Evolutionary conservation across 2,329 filamentous ascomycete genomes (phyloP).

Genomic region (Celoporthe dispersa): DNA sequence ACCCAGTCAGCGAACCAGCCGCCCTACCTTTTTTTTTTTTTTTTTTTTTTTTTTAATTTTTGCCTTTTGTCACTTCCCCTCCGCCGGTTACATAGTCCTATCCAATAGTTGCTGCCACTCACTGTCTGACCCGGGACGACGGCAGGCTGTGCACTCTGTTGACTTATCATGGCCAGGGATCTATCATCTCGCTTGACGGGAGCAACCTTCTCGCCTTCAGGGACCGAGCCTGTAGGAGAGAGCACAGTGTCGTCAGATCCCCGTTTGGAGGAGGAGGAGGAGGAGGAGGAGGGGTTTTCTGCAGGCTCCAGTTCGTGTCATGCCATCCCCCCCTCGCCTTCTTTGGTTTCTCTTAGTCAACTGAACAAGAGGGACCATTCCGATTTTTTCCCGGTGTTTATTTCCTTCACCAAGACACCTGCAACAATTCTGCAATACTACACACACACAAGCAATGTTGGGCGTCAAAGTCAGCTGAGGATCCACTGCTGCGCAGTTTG

Average conservation of each 20-base stretch:
- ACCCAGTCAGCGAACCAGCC: neutral
- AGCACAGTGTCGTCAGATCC: neutral
- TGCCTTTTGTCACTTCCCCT: neutral
- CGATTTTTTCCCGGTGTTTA: neutral
- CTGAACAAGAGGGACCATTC: neutral
- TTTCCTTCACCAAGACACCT: neutral
- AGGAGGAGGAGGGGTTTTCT: neutral
- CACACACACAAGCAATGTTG: neutral
- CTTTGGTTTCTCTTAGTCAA: conserved; percentile 3
- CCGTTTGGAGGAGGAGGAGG: neutral
- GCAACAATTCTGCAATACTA: neutral
- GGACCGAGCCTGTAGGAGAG: conserved; percentile 11
- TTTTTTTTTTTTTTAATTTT: neutral
- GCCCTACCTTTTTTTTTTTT: neutral
- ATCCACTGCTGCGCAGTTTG: neutral
- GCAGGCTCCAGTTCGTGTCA: neutral
- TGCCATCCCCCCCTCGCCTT: neutral
- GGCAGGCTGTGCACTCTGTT: neutral
- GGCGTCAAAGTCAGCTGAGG: neutral
- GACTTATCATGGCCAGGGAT: conserved; percentile 11
- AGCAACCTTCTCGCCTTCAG: conserved; percentile 19
- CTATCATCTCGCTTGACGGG: conserved; percentile 6
- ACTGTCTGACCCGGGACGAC: neutral
- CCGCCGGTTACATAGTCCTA: neutral
- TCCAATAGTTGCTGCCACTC: neutral